Percentiles rank a stretch among this genome's conserved stretches.
Evolutionary conservation across 345 rosid genomes (phyloP).

Genomic region (Gossypium ekmanianum): DNA sequence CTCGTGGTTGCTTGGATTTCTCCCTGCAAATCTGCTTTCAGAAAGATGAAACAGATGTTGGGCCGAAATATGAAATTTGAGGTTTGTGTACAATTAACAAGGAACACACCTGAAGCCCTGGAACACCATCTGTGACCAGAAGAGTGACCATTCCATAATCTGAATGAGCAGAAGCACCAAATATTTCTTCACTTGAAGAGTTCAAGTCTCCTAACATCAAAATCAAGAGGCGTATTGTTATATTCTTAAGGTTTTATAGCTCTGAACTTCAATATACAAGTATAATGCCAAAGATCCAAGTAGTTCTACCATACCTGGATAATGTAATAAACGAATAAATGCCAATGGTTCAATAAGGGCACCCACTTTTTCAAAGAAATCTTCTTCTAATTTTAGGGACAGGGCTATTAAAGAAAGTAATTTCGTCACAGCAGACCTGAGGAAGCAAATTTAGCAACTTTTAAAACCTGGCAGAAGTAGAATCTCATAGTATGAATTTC

Average conservation of each 20-base stretch:
- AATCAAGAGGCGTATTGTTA: neutral
- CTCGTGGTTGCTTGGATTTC: slow-evolving; percentile 44
- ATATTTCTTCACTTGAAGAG: slow-evolving; percentile 42
- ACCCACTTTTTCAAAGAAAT: slow-evolving; percentile 60
- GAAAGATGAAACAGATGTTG: slow-evolving; percentile 5
- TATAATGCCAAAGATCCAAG: neutral
- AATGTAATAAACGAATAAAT: slow-evolving; percentile 49
- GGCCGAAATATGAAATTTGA: neutral
- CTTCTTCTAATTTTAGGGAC: slow-evolving; percentile 65
- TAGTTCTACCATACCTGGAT: neutral
- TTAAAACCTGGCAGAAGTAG: neutral
- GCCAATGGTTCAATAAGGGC: slow-evolving; percentile 41
- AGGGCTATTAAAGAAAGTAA: slow-evolving; percentile 61
- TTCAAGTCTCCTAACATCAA: slow-evolving; percentile 42
- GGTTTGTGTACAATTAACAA: neutral
- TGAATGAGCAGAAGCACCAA: slow-evolving; percentile 80
- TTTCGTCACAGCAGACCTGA: slow-evolving; percentile 55
- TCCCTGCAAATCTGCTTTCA: slow-evolving; percentile 65
- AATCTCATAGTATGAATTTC: neutral
- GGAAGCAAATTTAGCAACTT: slow-evolving; percentile 13
- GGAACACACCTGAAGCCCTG: slow-evolving; percentile 71
- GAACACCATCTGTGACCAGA: slow-evolving; percentile 75
- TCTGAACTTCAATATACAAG: neutral
- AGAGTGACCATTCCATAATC: slow-evolving; percentile 87
- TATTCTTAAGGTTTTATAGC: neutral